These are phyloP conservation scores for Penicillium sp. DNA, from an alignment of 2,329 filamentous ascomycete genomes.

Conservation along the genomic window DNA sequence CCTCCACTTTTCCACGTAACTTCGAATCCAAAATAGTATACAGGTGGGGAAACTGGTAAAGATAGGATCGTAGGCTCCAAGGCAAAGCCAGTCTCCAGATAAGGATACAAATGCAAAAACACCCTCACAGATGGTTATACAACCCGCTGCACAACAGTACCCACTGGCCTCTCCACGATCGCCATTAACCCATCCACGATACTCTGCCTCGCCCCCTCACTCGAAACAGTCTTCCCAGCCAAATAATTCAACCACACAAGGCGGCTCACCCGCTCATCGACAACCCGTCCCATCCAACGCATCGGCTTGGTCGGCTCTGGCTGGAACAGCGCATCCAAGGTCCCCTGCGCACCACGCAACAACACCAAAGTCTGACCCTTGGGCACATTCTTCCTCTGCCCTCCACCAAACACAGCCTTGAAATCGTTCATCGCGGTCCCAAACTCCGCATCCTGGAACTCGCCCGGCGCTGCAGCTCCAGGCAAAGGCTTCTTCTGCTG, in stretches of 20 bases:
- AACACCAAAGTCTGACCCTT: constrained; percentile 80
- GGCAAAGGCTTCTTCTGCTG: constrained; percentile 54
- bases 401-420: constrained; percentile 78
- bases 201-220: constrained; percentile 75
- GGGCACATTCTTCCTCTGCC: constrained; percentile 67
- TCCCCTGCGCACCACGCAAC: constrained; percentile 66
- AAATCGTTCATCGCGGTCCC: constrained; percentile 75
- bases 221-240: constrained; percentile 82
- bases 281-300: constrained; percentile 69
- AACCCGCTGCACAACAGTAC: constrained; percentile 82
- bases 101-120: background rate
- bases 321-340: constrained; percentile 68
- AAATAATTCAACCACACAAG: constrained; percentile 90
- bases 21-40: constrained; percentile 4
- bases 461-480: constrained; percentile 27
- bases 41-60: constrained; percentile 7
- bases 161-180: constrained; percentile 84
- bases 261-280: constrained; percentile 78
- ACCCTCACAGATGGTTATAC: constrained; percentile 23
- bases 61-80: background rate
- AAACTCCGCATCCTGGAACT: constrained; percentile 74
- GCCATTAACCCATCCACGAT: constrained; percentile 87
- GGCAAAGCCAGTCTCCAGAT: background rate
- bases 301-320: constrained; percentile 52
- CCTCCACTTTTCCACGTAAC: background rate